Base-by-base conservation (phyloP, 2,329 filamentous ascomycete genomes). In the Akanthomyces lecanii region DNA sequence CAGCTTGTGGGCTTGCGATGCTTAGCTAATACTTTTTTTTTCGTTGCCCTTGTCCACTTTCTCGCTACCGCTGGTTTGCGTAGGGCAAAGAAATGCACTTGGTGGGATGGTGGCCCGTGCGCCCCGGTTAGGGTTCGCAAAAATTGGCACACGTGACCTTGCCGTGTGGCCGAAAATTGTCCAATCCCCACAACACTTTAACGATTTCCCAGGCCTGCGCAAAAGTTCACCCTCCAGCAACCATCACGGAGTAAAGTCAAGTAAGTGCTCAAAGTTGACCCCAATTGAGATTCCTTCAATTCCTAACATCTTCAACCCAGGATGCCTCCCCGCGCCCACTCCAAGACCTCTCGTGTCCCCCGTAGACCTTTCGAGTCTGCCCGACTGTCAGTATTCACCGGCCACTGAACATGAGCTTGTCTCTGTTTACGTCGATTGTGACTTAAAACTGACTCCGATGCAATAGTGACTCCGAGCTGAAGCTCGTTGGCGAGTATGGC, bases 311-410 rank as follows among this genome's bases (percentile, higher is more conserved):
- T 65, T 53, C 62, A 61, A 63, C 62, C 64, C 66, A 77, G 75
- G 67, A 77, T 77, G 76, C 72, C 76, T 74, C 76, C 76, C 65
- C 76, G 76, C 79, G 90, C 89, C 75, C 97, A 97, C 86, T 96
- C 90, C 80, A 99, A 99, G 92, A 99, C 95, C 87, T 96, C 96
- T 81, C 97, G 96, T 90, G 92, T 96, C 86, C 93, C 94, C 77
- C 87, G 90, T 83, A 90, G 94, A 85, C 94, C 95, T 78, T 98
- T 97, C 88, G 95, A 98, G 91, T 94, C 93, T 83, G 95, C 95
- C 85, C 95, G 95, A 90, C 88, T 99, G 95, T 98, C 90, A 91
- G 94, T 97, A 88, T 76, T 83, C 82, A 83, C 87, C 87, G 92
- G 90, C 94, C 95, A 98, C 90, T 98, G 90, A 96, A 88, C 86